A percentile compares a stretch with the other conserved stretches of the same genome.
Conservation (phyloP, 2,329 filamentous ascomycete species). For the Cytospora piceicola region DNA sequence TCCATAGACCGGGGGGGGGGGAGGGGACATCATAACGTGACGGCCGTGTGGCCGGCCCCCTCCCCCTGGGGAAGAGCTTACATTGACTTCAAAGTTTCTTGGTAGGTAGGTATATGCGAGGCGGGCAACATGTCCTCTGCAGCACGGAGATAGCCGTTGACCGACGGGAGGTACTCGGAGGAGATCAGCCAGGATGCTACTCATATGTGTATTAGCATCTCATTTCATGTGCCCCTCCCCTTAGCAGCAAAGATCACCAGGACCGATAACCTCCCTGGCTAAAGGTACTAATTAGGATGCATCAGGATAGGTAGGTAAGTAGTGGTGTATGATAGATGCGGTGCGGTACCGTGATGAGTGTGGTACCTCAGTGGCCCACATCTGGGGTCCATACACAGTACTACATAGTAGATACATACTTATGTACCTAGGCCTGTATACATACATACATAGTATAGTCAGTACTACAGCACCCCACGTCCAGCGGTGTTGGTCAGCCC, state of each 20-base stretch:
- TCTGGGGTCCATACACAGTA: too few species aligned
- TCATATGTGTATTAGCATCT: not conserved
- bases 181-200: not conserved
- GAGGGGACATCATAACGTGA: too few species aligned
- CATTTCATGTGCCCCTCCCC: not conserved
- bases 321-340: too few species aligned
- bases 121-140: not conserved
- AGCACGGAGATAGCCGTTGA: not conserved
- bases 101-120: not conserved
- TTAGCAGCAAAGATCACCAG: not conserved
- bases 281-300: too few species aligned
- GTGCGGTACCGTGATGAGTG: not conserved
- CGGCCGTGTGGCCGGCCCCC: too few species aligned
- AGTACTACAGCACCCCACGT: too few species aligned
- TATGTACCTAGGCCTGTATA: too few species aligned
- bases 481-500: not conserved
- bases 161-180: not conserved
- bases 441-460: too few species aligned
- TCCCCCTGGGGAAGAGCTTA: not conserved
- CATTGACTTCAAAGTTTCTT: not conserved
- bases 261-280: not conserved
- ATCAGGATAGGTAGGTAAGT: not conserved
- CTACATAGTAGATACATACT: too few species aligned
- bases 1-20: not conserved
- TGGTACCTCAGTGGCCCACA: not conserved